Conservation (phyloP, 768 basidiomycete species). For the Favolaschia claudopus region DNA sequence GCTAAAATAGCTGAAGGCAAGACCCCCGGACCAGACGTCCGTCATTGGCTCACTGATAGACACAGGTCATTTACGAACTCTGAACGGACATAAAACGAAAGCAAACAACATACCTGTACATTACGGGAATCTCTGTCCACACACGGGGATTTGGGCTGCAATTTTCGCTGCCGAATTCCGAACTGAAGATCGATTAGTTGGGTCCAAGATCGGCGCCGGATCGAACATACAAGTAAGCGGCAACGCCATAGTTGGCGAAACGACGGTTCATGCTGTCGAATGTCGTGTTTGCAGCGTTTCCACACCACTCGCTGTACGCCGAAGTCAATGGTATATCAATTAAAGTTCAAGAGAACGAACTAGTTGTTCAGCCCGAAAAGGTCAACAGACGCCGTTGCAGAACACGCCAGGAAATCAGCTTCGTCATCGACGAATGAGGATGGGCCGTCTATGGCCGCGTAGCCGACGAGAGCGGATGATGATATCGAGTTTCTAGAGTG, state of each 20-base stretch:
- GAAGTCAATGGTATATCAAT: slow-evolving; percentile 8
- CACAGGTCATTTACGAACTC: no score
- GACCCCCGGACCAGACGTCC: slow-evolving; percentile 84
- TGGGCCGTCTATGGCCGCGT: slow-evolving; percentile 83
- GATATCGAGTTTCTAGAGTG: slow-evolving; percentile 63
- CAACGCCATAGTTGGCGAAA: slow-evolving; percentile 74
- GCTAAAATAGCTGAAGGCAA: slow-evolving; percentile 93
- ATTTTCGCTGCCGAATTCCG: slow-evolving; percentile 28
- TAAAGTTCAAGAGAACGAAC: slow-evolving; percentile 49
- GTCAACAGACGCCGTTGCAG: slow-evolving; percentile 74
- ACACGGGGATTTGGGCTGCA: slow-evolving; percentile 53
- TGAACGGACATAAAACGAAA: no score
- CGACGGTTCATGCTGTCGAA: slow-evolving; percentile 64
- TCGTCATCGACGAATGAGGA: slow-evolving; percentile 68
- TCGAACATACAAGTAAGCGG: slow-evolving; percentile 93
- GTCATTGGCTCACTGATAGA: slow-evolving; percentile 76
- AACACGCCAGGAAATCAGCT: slow-evolving; percentile 83
- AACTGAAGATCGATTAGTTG: slow-evolving; percentile 18
- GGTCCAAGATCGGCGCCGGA: no score
- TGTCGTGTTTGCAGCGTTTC: slow-evolving; percentile 60
- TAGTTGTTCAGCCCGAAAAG: slow-evolving; percentile 89
- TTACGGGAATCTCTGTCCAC: slow-evolving; percentile 80
- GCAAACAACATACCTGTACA: no score
- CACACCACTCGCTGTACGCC: slow-evolving; percentile 79
- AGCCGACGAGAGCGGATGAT: slow-evolving; percentile 77